phyloP scores from a whole-genome alignment of 2,329 filamentous ascomycete genomes.

The Neonectria neomacrospora region DNA sequence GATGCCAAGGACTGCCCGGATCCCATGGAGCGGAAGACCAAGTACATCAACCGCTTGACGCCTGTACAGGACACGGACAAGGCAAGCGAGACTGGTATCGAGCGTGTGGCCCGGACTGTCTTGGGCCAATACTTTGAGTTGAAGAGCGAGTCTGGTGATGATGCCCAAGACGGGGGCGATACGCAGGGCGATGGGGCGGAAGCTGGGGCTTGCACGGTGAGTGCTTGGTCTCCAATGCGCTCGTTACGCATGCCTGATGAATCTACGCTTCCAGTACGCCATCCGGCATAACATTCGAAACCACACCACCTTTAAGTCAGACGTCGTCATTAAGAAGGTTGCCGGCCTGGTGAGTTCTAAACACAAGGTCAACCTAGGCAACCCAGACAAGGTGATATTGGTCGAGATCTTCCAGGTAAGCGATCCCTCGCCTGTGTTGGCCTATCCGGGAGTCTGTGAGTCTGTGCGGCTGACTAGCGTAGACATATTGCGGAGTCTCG shows the following conservation, averaged over 20 bases:
- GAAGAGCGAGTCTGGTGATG: slow-evolving; percentile 42
- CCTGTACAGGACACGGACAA: slow-evolving; percentile 66
- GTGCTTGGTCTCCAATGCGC: slow-evolving; percentile 39
- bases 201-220: slow-evolving; percentile 54
- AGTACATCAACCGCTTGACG: slow-evolving; percentile 69
- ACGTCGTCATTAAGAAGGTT: slow-evolving; percentile 76
- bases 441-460: slow-evolving; percentile 26
- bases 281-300: slow-evolving; percentile 83
- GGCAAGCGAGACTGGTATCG: slow-evolving; percentile 75
- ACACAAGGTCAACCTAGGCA: slow-evolving; percentile 81
- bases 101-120: slow-evolving; percentile 71
- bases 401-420: slow-evolving; percentile 83
- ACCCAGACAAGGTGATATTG: slow-evolving; percentile 81
- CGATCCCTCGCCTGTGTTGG: slow-evolving; percentile 31
- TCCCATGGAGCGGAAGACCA: slow-evolving; percentile 58
- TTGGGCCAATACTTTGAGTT: slow-evolving; percentile 71
- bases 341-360: slow-evolving; percentile 71
- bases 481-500: slow-evolving; percentile 83
- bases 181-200: slow-evolving; percentile 29
- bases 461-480: slow-evolving; percentile 37
- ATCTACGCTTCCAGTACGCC: slow-evolving; percentile 70
- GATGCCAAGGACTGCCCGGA: slow-evolving; percentile 60
- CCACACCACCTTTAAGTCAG: slow-evolving; percentile 74
- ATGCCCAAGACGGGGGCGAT: slow-evolving; percentile 26
- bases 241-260: slow-evolving; percentile 30